Percentiles rank a stretch among this genome's conserved stretches.
Conservation (phyloP, 106 monocot species). For the Cymbidium sinense region DNA sequence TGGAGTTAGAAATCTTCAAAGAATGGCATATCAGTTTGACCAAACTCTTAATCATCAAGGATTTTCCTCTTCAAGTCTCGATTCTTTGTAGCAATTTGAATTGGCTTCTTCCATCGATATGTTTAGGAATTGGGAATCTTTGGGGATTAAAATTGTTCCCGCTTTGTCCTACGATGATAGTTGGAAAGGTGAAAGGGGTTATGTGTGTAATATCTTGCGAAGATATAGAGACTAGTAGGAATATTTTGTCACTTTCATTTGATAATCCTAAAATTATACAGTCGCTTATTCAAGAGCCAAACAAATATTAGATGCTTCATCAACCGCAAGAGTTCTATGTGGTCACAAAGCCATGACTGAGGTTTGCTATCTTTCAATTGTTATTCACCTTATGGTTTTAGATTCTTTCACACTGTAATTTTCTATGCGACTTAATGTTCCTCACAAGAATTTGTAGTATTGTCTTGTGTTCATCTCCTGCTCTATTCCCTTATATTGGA, state of each 20-base stretch:
- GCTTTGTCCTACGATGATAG: conserved; percentile 71
- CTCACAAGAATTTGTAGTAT: conserved; percentile 4
- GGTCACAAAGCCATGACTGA: conserved; percentile 64
- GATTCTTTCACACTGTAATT: background rate
- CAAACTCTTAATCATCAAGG: background rate
- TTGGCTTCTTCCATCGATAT: conserved; percentile 33
- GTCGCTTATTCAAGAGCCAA: conserved; percentile 44
- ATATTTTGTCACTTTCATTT: background rate
- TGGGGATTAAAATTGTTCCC: conserved; percentile 69
- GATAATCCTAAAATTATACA: conserved; percentile 13
- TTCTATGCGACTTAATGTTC: background rate
- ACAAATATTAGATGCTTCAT: conserved; percentile 25
- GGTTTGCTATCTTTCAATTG: conserved; percentile 21
- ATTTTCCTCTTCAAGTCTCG: background rate
- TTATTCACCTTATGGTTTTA: background rate
- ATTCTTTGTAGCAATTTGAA: background rate
- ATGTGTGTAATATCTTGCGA: conserved; percentile 27
- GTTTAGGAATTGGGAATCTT: conserved; percentile 77
- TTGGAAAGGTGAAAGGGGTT: conserved; percentile 87
- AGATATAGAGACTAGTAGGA: background rate
- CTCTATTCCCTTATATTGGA: background rate
- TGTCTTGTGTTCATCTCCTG: background rate
- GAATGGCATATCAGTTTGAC: conserved; percentile 86
- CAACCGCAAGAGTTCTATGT: conserved; percentile 42
- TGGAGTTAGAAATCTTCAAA: conserved; percentile 82